Evolutionary conservation across 1,284 basidiomycete species (phyloP), one percentile per base, ranked within the genome.

Genomic region (Fomitopsis betulina): DNA sequence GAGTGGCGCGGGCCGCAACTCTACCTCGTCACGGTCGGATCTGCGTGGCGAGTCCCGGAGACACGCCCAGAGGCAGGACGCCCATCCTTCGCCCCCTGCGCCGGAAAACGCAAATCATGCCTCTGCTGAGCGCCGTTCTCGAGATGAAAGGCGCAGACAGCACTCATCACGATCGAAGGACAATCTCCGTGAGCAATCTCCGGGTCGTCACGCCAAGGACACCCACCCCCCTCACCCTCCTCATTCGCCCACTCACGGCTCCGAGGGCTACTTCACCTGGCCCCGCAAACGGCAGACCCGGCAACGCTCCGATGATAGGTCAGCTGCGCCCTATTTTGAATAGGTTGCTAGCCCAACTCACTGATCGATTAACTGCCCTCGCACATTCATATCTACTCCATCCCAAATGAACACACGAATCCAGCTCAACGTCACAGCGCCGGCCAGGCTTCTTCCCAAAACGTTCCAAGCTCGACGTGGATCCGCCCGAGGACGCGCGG

Each of bases 391-490:
- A 37, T 37, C 35, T 37, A 6, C 13, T 37, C 13, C 35, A 37
- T 9, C 13, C 35, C 5, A 30, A 51, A 21, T 35, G 49, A 35
- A 21, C 19, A n/a, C 32, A 35, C n/a, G 42, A 8, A 30, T 33
- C n/a, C 42, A 56, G 43, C 53, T 33, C 17, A 37, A 40, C 52
- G 25, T 53, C 52, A 40, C 52, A 51, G n/a, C 13, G 49, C 17
- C 33, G 49, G 32, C 49, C 49, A 12, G 49, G 49, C 49, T 51
- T 51, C 61, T 61, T 53, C 55, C 42, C 50, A 21, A 67, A 69
- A 60, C 65, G 65, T 57, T 54, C 56, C 17, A 45, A 63, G 54
- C 63, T 68, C 1, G 70, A 65, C 32, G 62, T 70, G 55, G 66
- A 70, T 53, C 43, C 45, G 25, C 45, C 45, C 23, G 12, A 8